Conservation (phyloP, 345 rosid genomes). For the Eucalyptus sp. region DNA sequence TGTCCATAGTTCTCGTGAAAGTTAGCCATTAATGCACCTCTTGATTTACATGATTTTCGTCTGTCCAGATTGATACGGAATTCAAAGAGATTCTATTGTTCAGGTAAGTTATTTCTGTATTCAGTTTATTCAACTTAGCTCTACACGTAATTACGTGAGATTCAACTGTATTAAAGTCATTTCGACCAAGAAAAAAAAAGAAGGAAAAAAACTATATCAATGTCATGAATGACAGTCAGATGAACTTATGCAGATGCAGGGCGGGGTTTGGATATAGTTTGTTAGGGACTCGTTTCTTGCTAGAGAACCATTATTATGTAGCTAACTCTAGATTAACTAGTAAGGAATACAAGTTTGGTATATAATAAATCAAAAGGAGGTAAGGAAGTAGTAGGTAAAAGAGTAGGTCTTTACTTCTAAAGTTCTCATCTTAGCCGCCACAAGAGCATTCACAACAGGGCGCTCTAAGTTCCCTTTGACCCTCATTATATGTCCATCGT, state of each 20-base stretch:
- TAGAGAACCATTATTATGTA: neutral
- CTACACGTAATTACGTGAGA: neutral
- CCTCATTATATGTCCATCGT: neutral
- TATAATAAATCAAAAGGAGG: neutral
- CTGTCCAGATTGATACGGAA: conserved; percentile 55
- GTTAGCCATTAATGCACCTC: neutral
- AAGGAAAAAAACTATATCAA: neutral
- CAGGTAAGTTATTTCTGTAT: conserved; percentile 21
- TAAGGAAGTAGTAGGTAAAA: neutral
- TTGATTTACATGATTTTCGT: neutral
- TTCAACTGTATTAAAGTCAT: neutral
- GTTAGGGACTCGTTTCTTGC: neutral
- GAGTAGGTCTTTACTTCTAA: neutral
- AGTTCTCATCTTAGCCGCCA: neutral
- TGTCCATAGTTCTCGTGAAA: neutral
- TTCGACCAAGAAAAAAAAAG: neutral
- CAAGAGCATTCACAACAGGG: neutral
- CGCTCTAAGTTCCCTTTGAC: neutral
- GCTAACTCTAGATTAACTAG: neutral
- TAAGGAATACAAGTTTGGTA: neutral
- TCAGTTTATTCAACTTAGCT: neutral
- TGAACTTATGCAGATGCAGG: neutral
- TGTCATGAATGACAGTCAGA: neutral
- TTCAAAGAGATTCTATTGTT: conserved; percentile 60
- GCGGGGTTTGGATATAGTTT: neutral